Conservation (phyloP, 208 protist species). For the Trypanosoma scelopori region DNA sequence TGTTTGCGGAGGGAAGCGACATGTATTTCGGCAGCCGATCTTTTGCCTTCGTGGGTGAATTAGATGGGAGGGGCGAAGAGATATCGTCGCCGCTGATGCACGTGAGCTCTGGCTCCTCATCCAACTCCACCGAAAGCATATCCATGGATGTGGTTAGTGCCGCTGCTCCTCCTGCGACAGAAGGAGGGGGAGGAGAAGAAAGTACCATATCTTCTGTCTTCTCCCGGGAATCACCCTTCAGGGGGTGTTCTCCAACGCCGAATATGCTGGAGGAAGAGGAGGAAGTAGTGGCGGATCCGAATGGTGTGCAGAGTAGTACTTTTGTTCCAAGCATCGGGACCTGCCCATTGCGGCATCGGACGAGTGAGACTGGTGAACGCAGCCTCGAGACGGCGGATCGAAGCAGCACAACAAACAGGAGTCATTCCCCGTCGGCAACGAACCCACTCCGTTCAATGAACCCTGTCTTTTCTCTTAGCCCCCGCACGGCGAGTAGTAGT, state of each 20-base stretch:
- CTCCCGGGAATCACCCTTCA: background rate
- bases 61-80: no score
- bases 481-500: slow-evolving; percentile 36
- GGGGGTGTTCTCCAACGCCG: background rate
- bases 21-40: no score
- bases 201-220: no score
- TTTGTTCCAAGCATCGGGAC: background rate
- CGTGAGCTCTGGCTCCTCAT: no score
- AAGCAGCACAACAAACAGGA: slow-evolving; percentile 7
- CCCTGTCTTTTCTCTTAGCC: slow-evolving; percentile 62
- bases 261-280: background rate
- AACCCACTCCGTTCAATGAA: slow-evolving; percentile 58
- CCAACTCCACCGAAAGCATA: no score
- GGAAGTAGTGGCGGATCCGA: background rate
- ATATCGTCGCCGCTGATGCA: no score
- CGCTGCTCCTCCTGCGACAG: no score
- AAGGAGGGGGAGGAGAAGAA: no score
- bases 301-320: background rate
- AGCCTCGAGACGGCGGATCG: slow-evolving; percentile 3
- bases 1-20: no score
- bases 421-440: slow-evolving; percentile 11
- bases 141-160: no score
- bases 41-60: no score
- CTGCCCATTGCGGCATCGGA: background rate
- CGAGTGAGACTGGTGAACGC: background rate